A percentile compares a stretch with the other conserved stretches of the same genome.
Conservation (phyloP, 495 filamentous ascomycete species). For the Sporormia fimetaria region DNA sequence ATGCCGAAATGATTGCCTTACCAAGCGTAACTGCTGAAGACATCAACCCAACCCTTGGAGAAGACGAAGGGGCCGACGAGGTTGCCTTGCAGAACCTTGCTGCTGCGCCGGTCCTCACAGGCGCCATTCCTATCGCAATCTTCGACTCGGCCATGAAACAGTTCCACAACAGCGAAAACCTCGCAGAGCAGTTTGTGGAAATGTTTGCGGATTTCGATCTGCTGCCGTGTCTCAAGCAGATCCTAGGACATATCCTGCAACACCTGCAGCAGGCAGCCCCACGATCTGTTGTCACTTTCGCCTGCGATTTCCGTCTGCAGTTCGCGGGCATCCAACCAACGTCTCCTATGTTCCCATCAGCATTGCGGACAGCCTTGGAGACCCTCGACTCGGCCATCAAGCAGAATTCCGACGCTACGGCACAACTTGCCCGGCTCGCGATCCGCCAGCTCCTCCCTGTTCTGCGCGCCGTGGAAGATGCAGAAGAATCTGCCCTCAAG, state of each 20-base stretch:
- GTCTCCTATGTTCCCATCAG: slow-evolving; percentile 61
- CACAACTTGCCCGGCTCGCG: slow-evolving; percentile 13
- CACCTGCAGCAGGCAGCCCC: slow-evolving; percentile 49
- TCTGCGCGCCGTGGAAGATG: slow-evolving; percentile 2
- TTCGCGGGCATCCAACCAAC: slow-evolving; percentile 51
- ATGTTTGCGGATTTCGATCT: slow-evolving; percentile 58
- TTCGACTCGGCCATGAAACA: slow-evolving; percentile 81
- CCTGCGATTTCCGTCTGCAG: slow-evolving; percentile 60
- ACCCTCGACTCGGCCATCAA: slow-evolving; percentile 38
- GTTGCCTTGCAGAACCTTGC: slow-evolving; percentile 51
- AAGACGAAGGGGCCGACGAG: slow-evolving; percentile 41
- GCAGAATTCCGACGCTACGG: slow-evolving; percentile 6
- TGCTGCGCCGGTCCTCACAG: slow-evolving; percentile 69
- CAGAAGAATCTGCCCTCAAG: slow-evolving; percentile 11
- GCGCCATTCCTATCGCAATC: slow-evolving; percentile 83
- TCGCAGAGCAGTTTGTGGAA: slow-evolving; percentile 68
- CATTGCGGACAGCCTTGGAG: slow-evolving; percentile 52
- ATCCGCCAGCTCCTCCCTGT: slow-evolving; percentile 16
- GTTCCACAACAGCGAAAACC: slow-evolving; percentile 48
- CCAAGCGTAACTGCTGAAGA: slow-evolving; percentile 54
- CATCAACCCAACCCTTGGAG: slow-evolving; percentile 47
- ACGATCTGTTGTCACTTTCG: slow-evolving; percentile 45
- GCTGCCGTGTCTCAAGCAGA: slow-evolving; percentile 50
- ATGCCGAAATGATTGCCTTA: slow-evolving; percentile 47
- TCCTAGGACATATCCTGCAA: slow-evolving; percentile 67